A percentile compares a stretch with the other conserved stretches of the same genome.
phyloP scores from a whole-genome alignment of 306 rosid genomes.

The Oemleria cerasiformis region DNA sequence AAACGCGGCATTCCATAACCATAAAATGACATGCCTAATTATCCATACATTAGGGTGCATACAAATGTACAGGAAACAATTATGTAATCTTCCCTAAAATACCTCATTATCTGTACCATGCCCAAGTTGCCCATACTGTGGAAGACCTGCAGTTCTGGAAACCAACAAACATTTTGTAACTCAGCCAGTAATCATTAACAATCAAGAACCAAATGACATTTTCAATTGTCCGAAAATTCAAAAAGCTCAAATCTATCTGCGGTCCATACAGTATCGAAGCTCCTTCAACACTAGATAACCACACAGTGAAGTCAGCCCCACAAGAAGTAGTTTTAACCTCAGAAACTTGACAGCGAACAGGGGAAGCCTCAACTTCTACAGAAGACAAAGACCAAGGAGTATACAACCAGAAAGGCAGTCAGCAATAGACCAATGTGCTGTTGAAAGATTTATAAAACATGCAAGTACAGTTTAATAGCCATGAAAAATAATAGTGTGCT shows the following conservation, averaged over 20 bases:
- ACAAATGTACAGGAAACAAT: constrained; percentile 2
- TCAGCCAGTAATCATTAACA: constrained; percentile 14
- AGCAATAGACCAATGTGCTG: background rate
- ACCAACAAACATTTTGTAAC: constrained; percentile 17
- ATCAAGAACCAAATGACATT: constrained; percentile 10
- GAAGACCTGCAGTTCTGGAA: constrained; percentile 91
- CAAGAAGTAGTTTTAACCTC: constrained; percentile 70
- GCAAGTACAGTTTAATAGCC: background rate
- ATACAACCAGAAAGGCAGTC: constrained; percentile 13
- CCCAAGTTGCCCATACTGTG: constrained; percentile 96
- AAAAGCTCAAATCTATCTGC: constrained; percentile 27
- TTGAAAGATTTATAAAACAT: background rate
- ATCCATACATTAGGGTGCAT: background rate
- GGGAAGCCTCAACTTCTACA: constrained; percentile 76
- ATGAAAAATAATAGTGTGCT: background rate
- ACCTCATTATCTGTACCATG: constrained; percentile 99
- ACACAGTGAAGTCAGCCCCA: constrained; percentile 88
- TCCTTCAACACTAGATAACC: constrained; percentile 90
- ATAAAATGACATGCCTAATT: background rate
- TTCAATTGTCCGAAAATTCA: background rate
- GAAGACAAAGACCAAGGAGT: constrained; percentile 10
- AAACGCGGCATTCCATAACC: background rate
- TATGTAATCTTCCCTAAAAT: constrained; percentile 21
- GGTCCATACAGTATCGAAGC: constrained; percentile 91
- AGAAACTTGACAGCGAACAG: constrained; percentile 85